Base-by-base conservation (phyloP, 2,329 filamentous ascomycete species). In the Colletotrichum somersetense region DNA sequence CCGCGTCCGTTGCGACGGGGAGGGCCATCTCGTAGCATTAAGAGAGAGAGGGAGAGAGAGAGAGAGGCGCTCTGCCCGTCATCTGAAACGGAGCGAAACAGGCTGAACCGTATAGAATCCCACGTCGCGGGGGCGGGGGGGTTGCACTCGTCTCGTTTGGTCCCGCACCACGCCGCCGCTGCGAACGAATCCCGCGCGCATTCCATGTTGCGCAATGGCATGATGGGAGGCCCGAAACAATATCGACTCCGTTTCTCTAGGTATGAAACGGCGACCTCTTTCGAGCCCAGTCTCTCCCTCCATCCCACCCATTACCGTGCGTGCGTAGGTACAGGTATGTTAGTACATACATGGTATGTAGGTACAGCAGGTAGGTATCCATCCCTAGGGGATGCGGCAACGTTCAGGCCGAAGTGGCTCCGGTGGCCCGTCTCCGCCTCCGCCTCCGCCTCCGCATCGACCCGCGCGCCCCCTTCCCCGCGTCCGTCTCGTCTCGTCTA, bases 371-470 rank as follows among this genome's bases (percentile, higher is more conserved):
- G 26, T 26, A 26, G 26, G 3, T 26, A 26, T 26, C 26, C 26
- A 3, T 26, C 26, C 26, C 26, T 26, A 26, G 26, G 26, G 2
- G 30, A 30, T 30, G 30, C 30, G 30, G 30, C 30, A 30, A 20
- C 3, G 35, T 23, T 35, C 48, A 16, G 62, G 35, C 10, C 18
- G 10, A 30, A n/a, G 38, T 53, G 46, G 23, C 26, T 50, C 52
- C 12, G 40, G 20, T 26, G 33, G 50, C 7, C 62, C 50, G 52
- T 42, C 53, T 48, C 70, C 66, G 70, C 70, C 70, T 72, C 70
- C 70, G 66, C 70, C 70, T 72, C 70, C 70, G 66, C 70, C 70
- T 72, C 70, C 70, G 66, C 70, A 65, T 65, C 33, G 20, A 30
- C 44, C 61, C 18, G 20, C 26, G 11, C 42, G 35, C 35, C 12